Evolutionary conservation across 495 filamentous ascomycete species (phyloP).

Genomic region (Penicillium silybi): DNA sequence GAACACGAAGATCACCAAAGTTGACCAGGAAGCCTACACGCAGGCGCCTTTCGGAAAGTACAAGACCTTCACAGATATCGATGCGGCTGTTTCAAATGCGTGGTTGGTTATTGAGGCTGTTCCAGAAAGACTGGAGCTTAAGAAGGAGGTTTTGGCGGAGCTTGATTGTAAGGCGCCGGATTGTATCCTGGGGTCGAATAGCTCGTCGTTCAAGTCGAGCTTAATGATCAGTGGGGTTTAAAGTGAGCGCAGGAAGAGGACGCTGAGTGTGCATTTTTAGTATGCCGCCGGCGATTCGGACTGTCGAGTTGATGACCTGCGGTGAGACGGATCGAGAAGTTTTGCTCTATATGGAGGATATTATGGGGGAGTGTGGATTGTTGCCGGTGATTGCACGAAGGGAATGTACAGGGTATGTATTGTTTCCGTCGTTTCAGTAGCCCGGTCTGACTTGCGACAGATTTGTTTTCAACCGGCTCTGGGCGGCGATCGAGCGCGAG

Average conservation of each 20-base stretch:
- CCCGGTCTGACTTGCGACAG: too few relatives aligned
- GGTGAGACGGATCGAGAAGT: conserved; percentile 44
- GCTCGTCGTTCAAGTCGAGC: conserved; percentile 27
- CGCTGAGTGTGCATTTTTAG: conserved; percentile 50
- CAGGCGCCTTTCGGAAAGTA: conserved; percentile 14
- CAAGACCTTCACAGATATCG: conserved; percentile 22
- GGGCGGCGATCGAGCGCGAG: conserved; percentile 55
- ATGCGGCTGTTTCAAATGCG: conserved; percentile 20
- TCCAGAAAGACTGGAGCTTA: conserved; percentile 48
- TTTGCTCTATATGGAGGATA: conserved; percentile 37
- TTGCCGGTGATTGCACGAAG: conserved; percentile 30
- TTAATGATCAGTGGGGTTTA: conserved; percentile 20
- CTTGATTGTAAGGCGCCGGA: conserved; percentile 41
- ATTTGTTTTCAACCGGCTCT: conserved; percentile 56
- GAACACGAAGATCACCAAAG: conserved; percentile 1
- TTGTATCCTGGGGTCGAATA: conserved; percentile 48
- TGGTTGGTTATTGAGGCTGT: conserved; percentile 51
- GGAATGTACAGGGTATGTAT: conserved; percentile 53
- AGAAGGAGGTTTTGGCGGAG: conserved; percentile 40
- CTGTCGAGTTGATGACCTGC: conserved; percentile 55
- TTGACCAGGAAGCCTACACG: conserved; percentile 8
- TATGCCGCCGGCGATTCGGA: conserved; percentile 46
- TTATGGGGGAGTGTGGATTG: conserved; percentile 40
- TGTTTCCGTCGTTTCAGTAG: too few relatives aligned
- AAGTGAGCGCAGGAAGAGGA: conserved; percentile 12